Evolutionary conservation across 768 basidiomycete genomes (phyloP), one percentile per base, ranked within the genome.

Genomic region (Pisolithus sp.): DNA sequence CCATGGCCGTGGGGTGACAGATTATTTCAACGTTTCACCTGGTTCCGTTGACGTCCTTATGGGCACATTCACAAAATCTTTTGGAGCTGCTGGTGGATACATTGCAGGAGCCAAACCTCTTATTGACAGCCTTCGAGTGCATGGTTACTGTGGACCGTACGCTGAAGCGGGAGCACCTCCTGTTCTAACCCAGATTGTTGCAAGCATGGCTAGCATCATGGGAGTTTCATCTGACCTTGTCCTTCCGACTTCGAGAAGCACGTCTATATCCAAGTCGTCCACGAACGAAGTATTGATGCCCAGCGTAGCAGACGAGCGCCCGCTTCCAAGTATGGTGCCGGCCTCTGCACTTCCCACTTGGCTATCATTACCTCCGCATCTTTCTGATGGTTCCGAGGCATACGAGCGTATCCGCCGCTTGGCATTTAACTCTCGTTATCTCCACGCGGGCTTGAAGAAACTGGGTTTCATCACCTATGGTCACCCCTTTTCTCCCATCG

Each of bases 381-480:
- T 96, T 42, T 75, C 85, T 23, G 89, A 93, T 24, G 95, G 96
- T 31, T 71, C 76, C 0, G 94, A 98, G 71, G 95, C 96, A 10
- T 72, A 76, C 36, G 78, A 81, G 57, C 85, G 96, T 24, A 76
- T 98, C 5, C 82, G 84, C 39, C 82, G 96, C 20, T 77, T 99
- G 37, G 93, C 94, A 0, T 99, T 99, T 78, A 98, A 98, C 74
- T 78, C 89, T n/a, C 82, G 93, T 20, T 99, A 98, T 72, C 84
- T 99, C 46, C 85, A 88, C 56, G 78, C 78, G 5, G 95, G 84
- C 1, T 77, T 99, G 50, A 75, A 79, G 61, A 94, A 91, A 62
- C 82, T 99, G 34, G 96, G 96, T 0, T 99, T 99, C 76, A 95
- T 99, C 73, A 90, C 89, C 5, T 96, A 93, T 61, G 95, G 95